Conservation (phyloP, 495 filamentous ascomycete species). For the Penicillium malachiteum region DNA sequence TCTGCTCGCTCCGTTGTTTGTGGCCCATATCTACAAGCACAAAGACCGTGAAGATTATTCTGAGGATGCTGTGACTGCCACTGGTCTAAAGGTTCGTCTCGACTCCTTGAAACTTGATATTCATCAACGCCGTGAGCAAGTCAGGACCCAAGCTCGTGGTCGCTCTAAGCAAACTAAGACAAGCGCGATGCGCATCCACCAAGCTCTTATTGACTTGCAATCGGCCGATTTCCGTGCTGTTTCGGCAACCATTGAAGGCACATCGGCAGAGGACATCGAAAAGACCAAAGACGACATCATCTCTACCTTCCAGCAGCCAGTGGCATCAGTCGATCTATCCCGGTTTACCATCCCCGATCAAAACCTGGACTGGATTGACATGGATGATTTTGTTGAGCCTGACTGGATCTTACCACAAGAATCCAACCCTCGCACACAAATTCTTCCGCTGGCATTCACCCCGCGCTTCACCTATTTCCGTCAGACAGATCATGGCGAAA, state of each 20-base stretch:
- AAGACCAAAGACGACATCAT: conserved; percentile 56
- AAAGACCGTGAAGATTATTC: conserved; percentile 87
- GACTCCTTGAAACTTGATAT: conserved; percentile 96
- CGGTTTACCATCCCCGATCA: conserved; percentile 93
- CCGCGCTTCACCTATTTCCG: conserved; percentile 96
- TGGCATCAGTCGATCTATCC: conserved; percentile 67
- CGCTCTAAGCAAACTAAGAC: conserved; percentile 70
- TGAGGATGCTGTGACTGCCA: conserved; percentile 80
- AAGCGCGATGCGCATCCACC: conserved; percentile 92
- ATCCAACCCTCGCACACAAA: conserved; percentile 87
- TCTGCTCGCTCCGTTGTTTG: conserved; percentile 85
- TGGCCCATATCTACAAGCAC: conserved; percentile 97
- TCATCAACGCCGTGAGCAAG: conserved; percentile 91
- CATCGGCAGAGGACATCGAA: conserved; percentile 69
- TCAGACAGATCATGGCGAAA: conserved; percentile 84
- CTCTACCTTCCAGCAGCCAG: conserved; percentile 55
- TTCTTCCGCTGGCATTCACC: conserved; percentile 86
- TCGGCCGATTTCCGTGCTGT: conserved; percentile 92
- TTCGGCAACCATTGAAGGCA: conserved; percentile 82
- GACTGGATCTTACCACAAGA: conserved; percentile 94
- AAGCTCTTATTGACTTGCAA: conserved; percentile 86
- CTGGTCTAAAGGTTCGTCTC: conserved; percentile 87
- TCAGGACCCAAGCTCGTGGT: conserved; percentile 72
- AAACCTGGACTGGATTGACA: conserved; percentile 93
- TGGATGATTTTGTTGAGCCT: conserved; percentile 98